Evolutionary conservation across 202 grass and related monocot species (phyloP).

Genomic region (Saccharum hybrid): DNA sequence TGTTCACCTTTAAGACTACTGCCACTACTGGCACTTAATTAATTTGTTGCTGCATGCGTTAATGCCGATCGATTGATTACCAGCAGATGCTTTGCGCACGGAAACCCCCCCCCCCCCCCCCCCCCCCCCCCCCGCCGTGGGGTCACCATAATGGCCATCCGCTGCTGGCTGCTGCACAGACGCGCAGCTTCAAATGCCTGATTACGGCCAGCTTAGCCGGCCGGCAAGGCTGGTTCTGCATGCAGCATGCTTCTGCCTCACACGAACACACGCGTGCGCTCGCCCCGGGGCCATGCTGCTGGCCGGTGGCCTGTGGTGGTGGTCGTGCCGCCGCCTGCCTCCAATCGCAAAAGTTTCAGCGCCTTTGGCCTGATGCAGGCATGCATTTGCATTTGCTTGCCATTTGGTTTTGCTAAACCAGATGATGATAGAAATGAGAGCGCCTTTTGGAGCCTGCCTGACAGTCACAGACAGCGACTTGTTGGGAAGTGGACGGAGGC

Average conservation of each 20-base stretch:
- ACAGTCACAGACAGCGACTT: constrained; percentile 10
- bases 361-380: constrained; percentile 17
- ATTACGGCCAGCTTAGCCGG: no score
- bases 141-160: constrained; percentile 6
- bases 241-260: constrained; percentile 15
- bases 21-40: neutral
- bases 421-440: neutral
- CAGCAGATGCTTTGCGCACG: neutral
- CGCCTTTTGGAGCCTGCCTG: constrained; percentile 36
- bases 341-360: constrained; percentile 46
- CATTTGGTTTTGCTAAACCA: constrained; percentile 1
- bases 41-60: constrained; percentile 34
- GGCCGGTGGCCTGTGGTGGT: neutral
- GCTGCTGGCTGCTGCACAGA: no score
- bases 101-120: no score
- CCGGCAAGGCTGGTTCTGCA: constrained; percentile 40
- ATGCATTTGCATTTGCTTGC: constrained; percentile 23
- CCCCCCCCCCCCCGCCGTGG: neutral
- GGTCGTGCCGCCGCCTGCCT: constrained; percentile 1
- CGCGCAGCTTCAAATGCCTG: no score
- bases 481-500: neutral
- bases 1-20: constrained; percentile 34
- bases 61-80: constrained; percentile 45
- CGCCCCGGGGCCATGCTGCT: constrained; percentile 19
- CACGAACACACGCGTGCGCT: constrained; percentile 30